Evolutionary conservation across 345 rosid species (phyloP), one percentile per base, ranked within the genome.

Genomic region (Bruguiera sexangula): DNA sequence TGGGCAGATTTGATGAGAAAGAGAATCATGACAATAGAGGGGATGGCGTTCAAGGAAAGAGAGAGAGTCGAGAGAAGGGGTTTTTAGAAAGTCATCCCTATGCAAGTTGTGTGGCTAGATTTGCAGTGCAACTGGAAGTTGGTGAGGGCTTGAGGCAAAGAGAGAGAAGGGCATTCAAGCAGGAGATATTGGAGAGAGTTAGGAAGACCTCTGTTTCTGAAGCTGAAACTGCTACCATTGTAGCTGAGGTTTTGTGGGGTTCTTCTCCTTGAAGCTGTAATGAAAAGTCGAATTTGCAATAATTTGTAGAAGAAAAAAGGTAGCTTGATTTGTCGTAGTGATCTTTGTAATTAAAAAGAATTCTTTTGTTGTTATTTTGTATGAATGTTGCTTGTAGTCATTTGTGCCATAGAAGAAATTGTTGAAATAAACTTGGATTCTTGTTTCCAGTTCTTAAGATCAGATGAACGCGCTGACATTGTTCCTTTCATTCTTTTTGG

Each of bases 241-340:
- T 78, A 26, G 96, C 96, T 30, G 92, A 89, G 73, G 92, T 89
- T 64, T 72, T 89, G 81, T 89, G 92, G 96, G 92, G 92, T 0
- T 83, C 96, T 67, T 85, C 90, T 37, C 92, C 92, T 62, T 87
- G 81, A 84, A 46, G 26, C 16, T 55, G 60, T 22, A 55, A 24
- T 24, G 22, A 55, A 24, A 2, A 21, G 24, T 55, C 1, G 6
- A 4, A 55, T 20, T 55, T 24, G 60, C 16, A 11, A 13, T 3
- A 8, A 21, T 20, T 24, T 8, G 60, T 15, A 10, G 9, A 9
- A 26, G 30, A 22, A 22, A 56, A 24, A 56, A 5, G 29, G 26
- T 3, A 56, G 29, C 60, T 24, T 56, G 18, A 24, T 24, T 22
- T 24, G 60, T 24, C 13, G 4, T 56, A 1, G 19, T 39, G 18